Evolutionary conservation across 257 asterid species (phyloP).

Genomic region (Paraleonurus japonicus): DNA sequence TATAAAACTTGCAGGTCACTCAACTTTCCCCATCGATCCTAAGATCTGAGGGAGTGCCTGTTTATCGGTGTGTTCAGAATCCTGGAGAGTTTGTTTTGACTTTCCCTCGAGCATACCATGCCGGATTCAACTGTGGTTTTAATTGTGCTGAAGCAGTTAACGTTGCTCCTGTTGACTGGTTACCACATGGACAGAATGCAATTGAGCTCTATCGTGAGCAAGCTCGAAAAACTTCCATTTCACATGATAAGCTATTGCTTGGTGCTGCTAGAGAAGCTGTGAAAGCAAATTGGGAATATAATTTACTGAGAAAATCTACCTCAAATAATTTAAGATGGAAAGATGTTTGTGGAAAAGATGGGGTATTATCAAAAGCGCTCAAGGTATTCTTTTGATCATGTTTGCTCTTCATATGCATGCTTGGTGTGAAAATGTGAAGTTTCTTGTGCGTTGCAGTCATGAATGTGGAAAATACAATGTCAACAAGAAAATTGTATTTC

Average conservation of each 20-base stretch:
- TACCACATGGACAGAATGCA: slow-evolving; percentile 96
- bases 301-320: slow-evolving; percentile 71
- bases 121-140: slow-evolving; percentile 94
- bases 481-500: background rate
- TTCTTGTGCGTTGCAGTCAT: background rate
- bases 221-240: slow-evolving; percentile 80
- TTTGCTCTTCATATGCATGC: slow-evolving; percentile 13
- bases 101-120: slow-evolving; percentile 98
- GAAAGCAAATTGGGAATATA: slow-evolving; percentile 92
- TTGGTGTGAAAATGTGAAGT: slow-evolving; percentile 4
- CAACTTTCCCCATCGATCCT: slow-evolving; percentile 91
- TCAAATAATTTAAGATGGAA: slow-evolving; percentile 77
- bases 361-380: slow-evolving; percentile 70
- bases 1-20: slow-evolving; percentile 65
- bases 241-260: slow-evolving; percentile 92
- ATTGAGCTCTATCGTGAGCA: slow-evolving; percentile 85
- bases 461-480: slow-evolving; percentile 12
- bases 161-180: slow-evolving; percentile 99
- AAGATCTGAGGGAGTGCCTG: slow-evolving; percentile 82
- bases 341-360: slow-evolving; percentile 91
- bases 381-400: slow-evolving; percentile 47
- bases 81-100: slow-evolving; percentile 96
- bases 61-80: slow-evolving; percentile 88
- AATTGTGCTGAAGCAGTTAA: slow-evolving; percentile 99
- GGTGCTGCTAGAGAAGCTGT: slow-evolving; percentile 99